phyloP scores from a whole-genome alignment of 352 stramenopile genomes.

The Albugo laibachii region DNA sequence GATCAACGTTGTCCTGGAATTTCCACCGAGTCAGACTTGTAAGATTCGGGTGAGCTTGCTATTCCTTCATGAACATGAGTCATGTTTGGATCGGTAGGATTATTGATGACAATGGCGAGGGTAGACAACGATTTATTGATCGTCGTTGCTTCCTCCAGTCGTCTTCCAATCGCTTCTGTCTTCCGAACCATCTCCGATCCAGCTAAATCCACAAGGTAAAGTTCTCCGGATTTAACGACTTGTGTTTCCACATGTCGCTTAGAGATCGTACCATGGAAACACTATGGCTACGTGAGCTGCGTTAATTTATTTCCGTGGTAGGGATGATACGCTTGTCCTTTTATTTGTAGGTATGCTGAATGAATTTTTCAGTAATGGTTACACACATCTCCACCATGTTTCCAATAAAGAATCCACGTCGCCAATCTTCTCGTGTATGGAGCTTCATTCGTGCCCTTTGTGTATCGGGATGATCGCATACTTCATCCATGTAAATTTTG shows the following conservation, averaged over 20 bases:
- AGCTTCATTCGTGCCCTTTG: conserved; percentile 20
- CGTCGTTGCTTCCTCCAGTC: conserved; percentile 1
- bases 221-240: conserved; percentile 7
- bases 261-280: conserved; percentile 23
- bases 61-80: conserved; percentile 9
- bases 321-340: conserved; percentile 20
- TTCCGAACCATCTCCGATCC: conserved; percentile 9
- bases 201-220: conserved; percentile 13
- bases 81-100: conserved; percentile 9
- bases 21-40: conserved; percentile 7
- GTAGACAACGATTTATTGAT: conserved; percentile 8
- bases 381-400: conserved; percentile 42
- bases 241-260: conserved; percentile 9
- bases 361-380: conserved; percentile 34
- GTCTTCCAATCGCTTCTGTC: conserved; percentile 4
- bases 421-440: conserved; percentile 30
- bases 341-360: conserved; percentile 15
- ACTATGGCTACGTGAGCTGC: conserved; percentile 33
- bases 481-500: conserved; percentile 99
- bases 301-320: conserved; percentile 32
- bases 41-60: conserved; percentile 12
- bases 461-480: conserved; percentile 86
- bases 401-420: conserved; percentile 41
- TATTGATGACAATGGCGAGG: conserved; percentile 4
- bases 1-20: conserved; percentile 4